A percentile compares a stretch with the other conserved stretches of the same genome.
Conservation (phyloP, 371 early-diverging fungal species). For the Polyrhizophydium stewartii region DNA sequence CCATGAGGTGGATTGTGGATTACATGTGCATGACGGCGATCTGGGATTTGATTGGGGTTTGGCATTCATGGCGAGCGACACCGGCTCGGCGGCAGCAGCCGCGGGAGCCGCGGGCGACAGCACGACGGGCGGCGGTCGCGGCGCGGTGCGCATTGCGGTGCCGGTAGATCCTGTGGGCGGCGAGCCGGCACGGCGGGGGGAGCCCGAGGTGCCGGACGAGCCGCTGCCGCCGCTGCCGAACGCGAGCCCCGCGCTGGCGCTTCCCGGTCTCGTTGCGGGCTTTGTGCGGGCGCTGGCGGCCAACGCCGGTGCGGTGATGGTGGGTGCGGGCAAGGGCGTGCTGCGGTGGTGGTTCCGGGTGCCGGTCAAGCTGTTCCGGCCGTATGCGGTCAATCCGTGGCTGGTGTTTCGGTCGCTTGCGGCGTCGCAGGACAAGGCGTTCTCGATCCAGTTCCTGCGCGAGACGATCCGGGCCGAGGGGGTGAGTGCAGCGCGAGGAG, state of each 20-base stretch:
- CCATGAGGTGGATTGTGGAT: too few relatives aligned
- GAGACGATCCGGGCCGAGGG: conserved; percentile 23
- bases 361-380: conserved; percentile 33
- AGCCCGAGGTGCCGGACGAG: too few relatives aligned
- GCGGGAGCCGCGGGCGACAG: too few relatives aligned
- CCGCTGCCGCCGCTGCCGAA: too few relatives aligned
- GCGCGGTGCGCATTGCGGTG: too few relatives aligned
- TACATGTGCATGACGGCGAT: too few relatives aligned
- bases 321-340: conserved; percentile 26
- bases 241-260: background rate
- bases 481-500: conserved; percentile 5
- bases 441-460: conserved; percentile 16
- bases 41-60: too few relatives aligned
- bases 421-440: conserved; percentile 16
- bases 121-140: too few relatives aligned
- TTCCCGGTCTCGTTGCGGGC: conserved; percentile 27
- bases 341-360: conserved; percentile 26
- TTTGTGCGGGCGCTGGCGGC: conserved; percentile 28
- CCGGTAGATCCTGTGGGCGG: too few relatives aligned
- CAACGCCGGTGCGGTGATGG: conserved; percentile 16
- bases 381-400: conserved; percentile 39
- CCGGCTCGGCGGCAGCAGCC: too few relatives aligned
- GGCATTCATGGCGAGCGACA: too few relatives aligned
- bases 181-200: too few relatives aligned
- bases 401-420: conserved; percentile 31